A percentile compares a stretch with the other conserved stretches of the same genome.
phyloP scores from a whole-genome alignment of 1,284 basidiomycete species.

The Phellopilus nigrolimitatus region DNA sequence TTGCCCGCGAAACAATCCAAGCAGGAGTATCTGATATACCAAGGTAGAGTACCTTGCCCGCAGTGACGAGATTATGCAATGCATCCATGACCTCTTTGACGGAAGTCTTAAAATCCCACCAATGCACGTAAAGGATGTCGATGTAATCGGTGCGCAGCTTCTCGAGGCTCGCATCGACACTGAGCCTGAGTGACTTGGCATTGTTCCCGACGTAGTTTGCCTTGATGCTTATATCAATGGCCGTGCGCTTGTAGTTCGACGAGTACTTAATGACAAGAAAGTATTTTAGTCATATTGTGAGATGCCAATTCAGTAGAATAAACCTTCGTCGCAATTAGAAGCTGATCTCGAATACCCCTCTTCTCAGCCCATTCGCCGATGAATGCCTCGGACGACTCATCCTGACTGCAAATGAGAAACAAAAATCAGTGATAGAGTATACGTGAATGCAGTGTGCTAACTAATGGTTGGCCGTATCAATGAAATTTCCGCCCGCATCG shows the following conservation, averaged over 20 bases:
- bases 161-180: conserved; percentile 32
- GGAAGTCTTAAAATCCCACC: conserved; percentile 34
- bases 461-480: conserved; percentile 22
- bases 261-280: conserved; percentile 29
- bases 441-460: conserved; percentile 1
- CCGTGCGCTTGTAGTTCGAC: conserved; percentile 26
- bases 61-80: conserved; percentile 33
- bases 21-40: conserved; percentile 28
- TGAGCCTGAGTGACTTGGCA: conserved; percentile 29
- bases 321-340: conserved; percentile 44
- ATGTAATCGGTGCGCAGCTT: conserved; percentile 25
- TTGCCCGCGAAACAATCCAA: conserved; percentile 20
- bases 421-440: not conserved
- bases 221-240: conserved; percentile 24
- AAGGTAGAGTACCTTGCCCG: conserved; percentile 42
- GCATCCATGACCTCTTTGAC: not conserved
- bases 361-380: conserved; percentile 44
- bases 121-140: not conserved
- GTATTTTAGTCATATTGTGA: no score
- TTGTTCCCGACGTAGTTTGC: conserved; percentile 34
- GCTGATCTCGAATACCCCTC: conserved; percentile 39
- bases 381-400: conserved; percentile 37
- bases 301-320: no score
- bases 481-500: conserved; percentile 23
- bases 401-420: conserved; percentile 27